Base-by-base conservation (phyloP, 1,284 basidiomycete genomes). In the Hemileia vastatrix region DNA sequence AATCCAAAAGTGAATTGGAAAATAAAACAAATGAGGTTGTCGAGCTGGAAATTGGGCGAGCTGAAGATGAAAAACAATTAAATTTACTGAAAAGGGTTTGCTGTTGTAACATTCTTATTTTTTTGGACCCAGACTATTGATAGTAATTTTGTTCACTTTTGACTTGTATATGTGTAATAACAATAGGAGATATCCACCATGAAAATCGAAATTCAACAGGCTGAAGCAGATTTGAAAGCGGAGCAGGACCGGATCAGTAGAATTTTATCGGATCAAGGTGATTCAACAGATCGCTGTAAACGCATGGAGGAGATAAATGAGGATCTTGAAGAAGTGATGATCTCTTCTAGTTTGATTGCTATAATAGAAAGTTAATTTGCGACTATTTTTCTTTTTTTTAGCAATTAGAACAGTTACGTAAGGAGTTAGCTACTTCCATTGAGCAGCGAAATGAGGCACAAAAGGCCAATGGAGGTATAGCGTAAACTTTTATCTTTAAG, bases 1-100 rank as follows among this genome's bases (percentile, higher is more conserved):
- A n/a, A n/a, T n/a, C n/a, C n/a, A n/a, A n/a, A n/a, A n/a, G n/a
- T n/a, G n/a, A n/a, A n/a, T n/a, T n/a, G n/a, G n/a, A n/a, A n/a
- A n/a, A n/a, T n/a, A n/a, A n/a, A n/a, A n/a, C n/a, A n/a, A n/a
- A n/a, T n/a, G n/a, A n/a, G n/a, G n/a, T n/a, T n/a, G n/a, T n/a
- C n/a, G n/a, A n/a, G n/a, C 47, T 58, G 43, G 57, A 58, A 51
- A 40, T 33, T 3, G 48, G 49, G 11, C 36, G 43, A 51, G 23
- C 9, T 18, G 33, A 23, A 9, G 27, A 50, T 18, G 57, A 58
- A n/a, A 27, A 58, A 19, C 31, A 58, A 36, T 32, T 58, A n/a
- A 36, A 58, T 27, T 21, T 40, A 51, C 49, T 58, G 32, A 21
- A 33, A 3, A 32, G 24, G 23, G 57, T 58, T 43, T 24, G 57